phyloP scores from a whole-genome alignment of 179 eudicot genomes.

The Actinidia polygama region DNA sequence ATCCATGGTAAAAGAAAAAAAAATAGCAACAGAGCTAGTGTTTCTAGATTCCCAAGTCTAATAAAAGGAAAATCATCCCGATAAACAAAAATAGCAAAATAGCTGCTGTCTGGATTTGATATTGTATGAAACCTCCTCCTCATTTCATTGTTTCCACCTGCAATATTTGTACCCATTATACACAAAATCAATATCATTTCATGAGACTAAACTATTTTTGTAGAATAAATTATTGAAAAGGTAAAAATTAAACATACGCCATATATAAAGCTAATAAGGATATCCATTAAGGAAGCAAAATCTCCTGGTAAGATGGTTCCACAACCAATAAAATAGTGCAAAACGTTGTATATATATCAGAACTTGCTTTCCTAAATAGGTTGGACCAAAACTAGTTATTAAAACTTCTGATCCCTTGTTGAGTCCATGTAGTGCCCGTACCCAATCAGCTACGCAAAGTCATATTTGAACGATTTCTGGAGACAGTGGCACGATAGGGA shows the following conservation, averaged over 20 bases:
- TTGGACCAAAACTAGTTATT: not conserved
- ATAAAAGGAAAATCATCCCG: no score
- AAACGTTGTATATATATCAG: not conserved
- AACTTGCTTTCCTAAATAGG: not conserved
- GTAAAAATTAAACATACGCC: not conserved
- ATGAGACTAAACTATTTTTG: no score
- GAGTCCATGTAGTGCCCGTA: constrained; percentile 19
- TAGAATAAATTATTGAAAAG: no score
- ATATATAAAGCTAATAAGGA: no score
- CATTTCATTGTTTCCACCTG: not conserved
- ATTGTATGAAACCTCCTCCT: no score
- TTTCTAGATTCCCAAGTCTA: no score
- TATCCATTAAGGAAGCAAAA: not conserved
- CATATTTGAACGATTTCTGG: constrained; percentile 52
- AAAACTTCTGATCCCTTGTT: not conserved
- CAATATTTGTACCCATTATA: not conserved
- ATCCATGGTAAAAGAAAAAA: no score
- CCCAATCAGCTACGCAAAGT: constrained; percentile 54
- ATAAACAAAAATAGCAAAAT: no score
- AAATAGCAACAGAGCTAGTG: no score
- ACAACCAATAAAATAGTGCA: not conserved
- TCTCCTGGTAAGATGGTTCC: not conserved
- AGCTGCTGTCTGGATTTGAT: no score
- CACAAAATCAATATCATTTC: not conserved
- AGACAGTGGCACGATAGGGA: constrained; percentile 44